Conservation (phyloP, 768 basidiomycete genomes). For the Mycena amicta region DNA sequence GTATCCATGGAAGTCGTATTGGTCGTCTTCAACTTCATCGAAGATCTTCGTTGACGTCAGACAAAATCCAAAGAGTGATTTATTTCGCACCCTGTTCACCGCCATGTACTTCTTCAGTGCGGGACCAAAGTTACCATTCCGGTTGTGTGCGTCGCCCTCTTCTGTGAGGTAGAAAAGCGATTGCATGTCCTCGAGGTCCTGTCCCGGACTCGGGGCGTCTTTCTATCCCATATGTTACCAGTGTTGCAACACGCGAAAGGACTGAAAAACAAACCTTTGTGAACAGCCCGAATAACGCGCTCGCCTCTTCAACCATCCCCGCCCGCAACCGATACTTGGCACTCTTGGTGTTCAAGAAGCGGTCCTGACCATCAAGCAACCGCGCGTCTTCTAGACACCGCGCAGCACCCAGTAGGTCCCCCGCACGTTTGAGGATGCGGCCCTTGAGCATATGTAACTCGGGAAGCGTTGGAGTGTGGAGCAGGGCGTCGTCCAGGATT, state of each 20-base stretch:
- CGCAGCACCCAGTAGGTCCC: conserved; percentile 78
- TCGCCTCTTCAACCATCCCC: conserved; percentile 78
- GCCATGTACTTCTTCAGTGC: conserved; percentile 86
- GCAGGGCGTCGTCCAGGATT: conserved; percentile 64
- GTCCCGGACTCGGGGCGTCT: conserved; percentile 72
- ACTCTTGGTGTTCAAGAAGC: conserved; percentile 91
- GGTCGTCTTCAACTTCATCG: conserved; percentile 88
- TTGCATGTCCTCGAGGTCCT: conserved; percentile 95
- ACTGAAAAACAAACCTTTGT: conserved; percentile 68
- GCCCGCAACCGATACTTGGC: conserved; percentile 90
- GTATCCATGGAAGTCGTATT: conserved; percentile 98
- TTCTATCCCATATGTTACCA: conserved; percentile 55
- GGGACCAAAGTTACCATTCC: conserved; percentile 64
- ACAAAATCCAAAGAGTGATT: neutral
- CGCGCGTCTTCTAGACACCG: conserved; percentile 79
- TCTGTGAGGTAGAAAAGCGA: conserved; percentile 85
- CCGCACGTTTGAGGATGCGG: conserved; percentile 82
- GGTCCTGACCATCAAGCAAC: conserved; percentile 87
- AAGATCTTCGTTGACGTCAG: conserved; percentile 54
- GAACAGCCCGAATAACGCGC: conserved; percentile 77
- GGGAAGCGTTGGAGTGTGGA: conserved; percentile 92
- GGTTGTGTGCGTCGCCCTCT: conserved; percentile 72
- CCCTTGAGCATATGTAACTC: conserved; percentile 85
- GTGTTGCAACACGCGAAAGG: neutral
- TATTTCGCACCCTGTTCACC: conserved; percentile 62